Base-by-base conservation (phyloP, 2,329 filamentous ascomycete genomes). In the Botrytis medusae region DNA sequence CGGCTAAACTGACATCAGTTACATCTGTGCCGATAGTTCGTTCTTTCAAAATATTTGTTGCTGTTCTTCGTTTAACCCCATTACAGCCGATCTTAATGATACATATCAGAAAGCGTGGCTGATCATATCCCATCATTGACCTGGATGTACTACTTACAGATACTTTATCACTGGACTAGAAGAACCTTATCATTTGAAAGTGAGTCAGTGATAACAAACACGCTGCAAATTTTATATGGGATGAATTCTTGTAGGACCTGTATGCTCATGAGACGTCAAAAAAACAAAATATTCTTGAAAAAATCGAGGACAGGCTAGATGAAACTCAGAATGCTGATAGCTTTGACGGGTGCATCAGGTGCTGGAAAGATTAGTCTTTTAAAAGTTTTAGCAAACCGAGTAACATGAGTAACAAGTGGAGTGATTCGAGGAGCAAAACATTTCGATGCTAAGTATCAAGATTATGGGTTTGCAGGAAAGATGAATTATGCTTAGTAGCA, bases 401-500 rank as follows among this genome's bases (percentile, higher is more conserved):
- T 93, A 81, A 94, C 93, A 0, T 84, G 91, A 25, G 88, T 93
- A 81, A 94, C 93, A 0, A 95, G 95, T 89, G 95, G 95, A 82
- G 92, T 97, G 18, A 93, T 97, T 69, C 89, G 88, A 8, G 95
- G 95, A 68, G 92, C 95, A 77, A 95, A 97, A 90, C 82, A 88
- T 16, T 87, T 90, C 14, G 87, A 90, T 74, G 88, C 88, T 40
- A 86, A 86, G 37, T 91, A 89, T 40, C 89, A 93, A 44, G 93
- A 96, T 76, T 86, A 87, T 60, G 94, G 92, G 0, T 97, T 97
- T 87, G 94, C 97, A 82, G 91, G 94, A 32, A 80, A 79, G 32
- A 77, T 79, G 0, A 94, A 94, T 61, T 97, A 97, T 78, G 94
- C 95, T 51, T 93, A 97, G 80, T 95, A 97, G 81, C 93, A 97